Evolutionary conservation across 1,284 basidiomycete genomes (phyloP).

Genomic region (Trichosporon sp.): DNA sequence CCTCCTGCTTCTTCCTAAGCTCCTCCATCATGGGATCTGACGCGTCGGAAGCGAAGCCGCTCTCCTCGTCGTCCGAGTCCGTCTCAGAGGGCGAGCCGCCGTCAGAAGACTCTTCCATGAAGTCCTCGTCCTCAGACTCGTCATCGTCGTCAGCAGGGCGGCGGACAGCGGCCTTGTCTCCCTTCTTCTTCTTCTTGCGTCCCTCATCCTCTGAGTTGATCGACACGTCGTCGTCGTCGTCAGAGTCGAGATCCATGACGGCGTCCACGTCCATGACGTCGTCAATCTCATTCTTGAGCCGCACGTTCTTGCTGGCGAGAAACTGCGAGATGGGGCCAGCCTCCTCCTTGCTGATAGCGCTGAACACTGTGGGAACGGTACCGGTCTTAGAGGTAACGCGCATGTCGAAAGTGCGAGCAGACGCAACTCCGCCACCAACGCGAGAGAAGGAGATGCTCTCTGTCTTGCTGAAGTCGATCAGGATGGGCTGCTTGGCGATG

Average conservation of each 20-base stretch:
- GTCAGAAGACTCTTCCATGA: constrained; percentile 76
- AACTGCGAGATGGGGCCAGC: constrained; percentile 80
- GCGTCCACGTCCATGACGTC: constrained; percentile 68
- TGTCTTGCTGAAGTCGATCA: constrained; percentile 87
- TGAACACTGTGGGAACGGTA: constrained; percentile 81
- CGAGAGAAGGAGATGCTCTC: constrained; percentile 88
- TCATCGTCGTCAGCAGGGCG: constrained; percentile 62
- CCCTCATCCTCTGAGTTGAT: constrained; percentile 40
- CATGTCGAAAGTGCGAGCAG: constrained; percentile 91
- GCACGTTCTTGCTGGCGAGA: constrained; percentile 83
- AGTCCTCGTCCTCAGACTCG: constrained; percentile 82
- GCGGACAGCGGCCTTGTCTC: constrained; percentile 53
- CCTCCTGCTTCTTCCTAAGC: constrained; percentile 54
- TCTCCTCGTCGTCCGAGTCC: constrained; percentile 60
- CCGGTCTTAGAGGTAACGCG: constrained; percentile 74
- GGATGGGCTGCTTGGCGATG: constrained; percentile 91
- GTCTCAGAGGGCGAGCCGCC: constrained; percentile 73
- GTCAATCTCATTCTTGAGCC: constrained; percentile 94
- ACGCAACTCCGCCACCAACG: constrained; percentile 83
- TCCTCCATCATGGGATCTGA: constrained; percentile 66
- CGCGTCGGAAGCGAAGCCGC: constrained; percentile 52
- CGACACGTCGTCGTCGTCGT: constrained; percentile 54
- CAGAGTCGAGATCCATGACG: constrained; percentile 75
- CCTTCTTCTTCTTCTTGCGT: constrained; percentile 30
- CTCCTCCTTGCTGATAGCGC: constrained; percentile 93